These are phyloP conservation scores for Biscogniauxia sp. DNA, from an alignment of 2,329 filamentous ascomycete genomes.

Conservation along the genomic window DNA sequence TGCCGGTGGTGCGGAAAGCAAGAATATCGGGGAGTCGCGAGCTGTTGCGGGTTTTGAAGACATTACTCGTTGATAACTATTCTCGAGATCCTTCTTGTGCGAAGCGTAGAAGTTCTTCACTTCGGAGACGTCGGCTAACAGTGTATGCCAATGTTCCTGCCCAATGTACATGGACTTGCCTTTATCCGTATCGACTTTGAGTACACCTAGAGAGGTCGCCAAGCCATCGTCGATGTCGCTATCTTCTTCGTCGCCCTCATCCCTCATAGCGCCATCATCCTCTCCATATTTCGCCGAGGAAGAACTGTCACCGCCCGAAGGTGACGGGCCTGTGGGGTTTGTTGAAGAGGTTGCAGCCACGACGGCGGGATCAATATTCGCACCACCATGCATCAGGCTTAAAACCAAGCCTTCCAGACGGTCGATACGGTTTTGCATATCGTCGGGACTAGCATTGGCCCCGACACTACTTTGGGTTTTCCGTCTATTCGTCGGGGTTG, in stretches of 20 bases:
- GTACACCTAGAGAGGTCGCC: constrained; percentile 72
- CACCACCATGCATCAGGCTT: constrained; percentile 87
- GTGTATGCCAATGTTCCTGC: constrained; percentile 78
- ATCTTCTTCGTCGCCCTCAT: constrained; percentile 56
- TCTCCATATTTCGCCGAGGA: constrained; percentile 49
- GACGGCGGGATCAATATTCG: constrained; percentile 44
- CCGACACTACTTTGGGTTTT: constrained; percentile 61
- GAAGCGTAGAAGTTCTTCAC: constrained; percentile 86
- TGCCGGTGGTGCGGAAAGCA: constrained; percentile 72
- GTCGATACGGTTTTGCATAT: constrained; percentile 98
- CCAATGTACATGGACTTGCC: constrained; percentile 79
- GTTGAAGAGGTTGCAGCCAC: constrained; percentile 31
- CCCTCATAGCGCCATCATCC: constrained; percentile 52
- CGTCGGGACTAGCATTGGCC: constrained; percentile 65
- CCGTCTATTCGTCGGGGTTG: constrained; percentile 66
- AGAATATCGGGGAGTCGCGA: constrained; percentile 68
- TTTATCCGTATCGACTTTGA: constrained; percentile 77
- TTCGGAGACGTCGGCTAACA: constrained; percentile 81
- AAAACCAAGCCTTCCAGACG: constrained; percentile 88
- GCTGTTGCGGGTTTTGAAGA: constrained; percentile 61
- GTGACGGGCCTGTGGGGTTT: constrained; percentile 22
- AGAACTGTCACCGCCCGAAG: constrained; percentile 44
- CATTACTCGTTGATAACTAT: constrained; percentile 73
- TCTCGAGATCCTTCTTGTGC: constrained; percentile 87
- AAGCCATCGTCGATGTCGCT: constrained; percentile 69